Evolutionary conservation across 2,329 filamentous ascomycete genomes (phyloP).

Genomic region (Arthrinium puccinioides): DNA sequence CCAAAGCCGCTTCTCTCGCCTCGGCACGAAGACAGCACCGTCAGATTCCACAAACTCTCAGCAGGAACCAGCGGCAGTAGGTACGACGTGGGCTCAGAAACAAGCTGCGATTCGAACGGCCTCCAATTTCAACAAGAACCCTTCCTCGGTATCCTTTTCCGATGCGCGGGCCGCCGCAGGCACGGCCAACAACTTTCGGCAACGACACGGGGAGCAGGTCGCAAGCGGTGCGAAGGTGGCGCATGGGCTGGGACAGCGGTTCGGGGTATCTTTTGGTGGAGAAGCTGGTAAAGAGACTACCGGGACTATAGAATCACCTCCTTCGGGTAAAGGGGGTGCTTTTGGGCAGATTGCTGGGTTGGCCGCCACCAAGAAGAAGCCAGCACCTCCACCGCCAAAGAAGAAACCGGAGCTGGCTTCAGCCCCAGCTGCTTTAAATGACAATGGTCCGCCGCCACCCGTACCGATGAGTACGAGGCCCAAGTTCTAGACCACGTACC

Average conservation of each 20-base stretch:
- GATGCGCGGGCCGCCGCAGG: constrained; percentile 51
- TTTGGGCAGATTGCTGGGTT: constrained; percentile 9
- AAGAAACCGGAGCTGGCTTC: constrained; percentile 37
- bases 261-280: constrained; percentile 30
- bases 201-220: constrained; percentile 63
- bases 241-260: constrained; percentile 53
- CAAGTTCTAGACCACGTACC: constrained; percentile 27
- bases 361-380: constrained; percentile 41
- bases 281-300: background rate
- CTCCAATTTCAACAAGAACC: constrained; percentile 50
- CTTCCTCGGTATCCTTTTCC: constrained; percentile 51
- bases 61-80: background rate
- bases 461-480: constrained; percentile 46
- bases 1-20: constrained; percentile 57
- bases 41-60: constrained; percentile 18
- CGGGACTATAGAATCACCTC: too few relatives aligned
- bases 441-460: constrained; percentile 36
- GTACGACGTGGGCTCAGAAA: constrained; percentile 39
- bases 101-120: constrained; percentile 57
- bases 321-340: too few relatives aligned
- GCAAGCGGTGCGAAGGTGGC: constrained; percentile 51
- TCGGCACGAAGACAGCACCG: constrained; percentile 23
- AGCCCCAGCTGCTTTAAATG: constrained; percentile 6
- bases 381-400: constrained; percentile 37
- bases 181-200: constrained; percentile 62